Base-by-base conservation (phyloP, 306 rosid genomes). In the Purshia tridentata region DNA sequence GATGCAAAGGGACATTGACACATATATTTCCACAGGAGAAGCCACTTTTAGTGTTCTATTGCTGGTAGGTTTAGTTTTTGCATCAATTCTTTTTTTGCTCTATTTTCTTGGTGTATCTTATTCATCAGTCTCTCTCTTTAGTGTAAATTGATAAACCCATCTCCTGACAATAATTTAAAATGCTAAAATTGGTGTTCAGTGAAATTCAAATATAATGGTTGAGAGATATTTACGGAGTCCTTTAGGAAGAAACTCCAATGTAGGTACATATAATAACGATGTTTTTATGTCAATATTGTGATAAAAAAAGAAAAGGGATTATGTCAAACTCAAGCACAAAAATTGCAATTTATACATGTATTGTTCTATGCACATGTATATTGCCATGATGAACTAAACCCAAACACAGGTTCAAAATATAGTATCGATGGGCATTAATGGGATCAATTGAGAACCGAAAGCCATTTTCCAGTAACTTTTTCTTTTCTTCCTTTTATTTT, bases 1-100 rank as follows among this genome's bases (percentile, higher is more conserved):
- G 57, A 86, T 83, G 90, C 86, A 86, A 79, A 71, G 42, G 81
- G 90, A 86, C 80, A 86, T 83, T 76, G 82, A 86, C 70, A 57
- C 69, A 5, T 11, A 81, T 73, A 68, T 83, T 49, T 74, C 84
- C 11, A 70, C 67, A 82, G 87, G 90, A 72, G 78, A 83, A 42
- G 90, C 87, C 60, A 61, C 72, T 4, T 86, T 83, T 70, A 66
- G 47, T 62, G 86, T 83, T 69, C 80, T 7, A 29, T 67, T 86
- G 39, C 78, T 86, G 87, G 90, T 86, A 75, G 44, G 83, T 69
- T 57, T 72, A 42, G 19, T 72, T 48, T 63, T 72, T 72, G 47
- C 50, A 45, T 58, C 19, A 44, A 37, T 48, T 48, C 45, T 20
- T 62, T 23, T 40, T 4, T 54, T 52, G 35, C 18, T 73, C 39